phyloP scores from a whole-genome alignment of 1,284 basidiomycete genomes.

The Marasmius sp. region DNA sequence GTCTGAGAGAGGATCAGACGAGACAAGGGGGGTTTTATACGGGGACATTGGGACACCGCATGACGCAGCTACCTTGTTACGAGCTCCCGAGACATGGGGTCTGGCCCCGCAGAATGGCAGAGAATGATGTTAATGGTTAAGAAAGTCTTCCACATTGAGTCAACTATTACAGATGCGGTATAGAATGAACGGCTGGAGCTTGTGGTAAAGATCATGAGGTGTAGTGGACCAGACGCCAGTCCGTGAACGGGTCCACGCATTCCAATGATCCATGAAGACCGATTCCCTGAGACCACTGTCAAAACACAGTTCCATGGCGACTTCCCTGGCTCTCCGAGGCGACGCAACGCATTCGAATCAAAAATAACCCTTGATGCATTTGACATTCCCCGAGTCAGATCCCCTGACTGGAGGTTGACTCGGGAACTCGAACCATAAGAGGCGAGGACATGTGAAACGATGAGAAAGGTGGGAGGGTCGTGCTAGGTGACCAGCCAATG shows the following conservation, averaged over 20 bases:
- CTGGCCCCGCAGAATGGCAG: neutral
- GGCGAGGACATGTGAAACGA: neutral
- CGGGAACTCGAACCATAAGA: neutral
- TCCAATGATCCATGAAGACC: neutral
- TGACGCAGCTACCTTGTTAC: neutral
- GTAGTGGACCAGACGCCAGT: too few relatives aligned
- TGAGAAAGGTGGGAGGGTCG: neutral
- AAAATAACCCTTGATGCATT: neutral
- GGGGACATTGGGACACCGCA: neutral
- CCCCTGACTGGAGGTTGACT: neutral
- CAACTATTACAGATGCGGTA: too few relatives aligned
- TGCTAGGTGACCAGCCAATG: neutral
- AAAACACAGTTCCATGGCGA: too few relatives aligned
- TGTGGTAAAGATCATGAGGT: too few relatives aligned
- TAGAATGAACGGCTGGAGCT: too few relatives aligned
- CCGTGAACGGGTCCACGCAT: too few relatives aligned
- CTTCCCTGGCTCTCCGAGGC: neutral
- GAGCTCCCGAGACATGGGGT: neutral
- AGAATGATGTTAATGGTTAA: neutral
- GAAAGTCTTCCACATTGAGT: too few relatives aligned
- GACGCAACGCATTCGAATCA: neutral
- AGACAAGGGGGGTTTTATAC: neutral
- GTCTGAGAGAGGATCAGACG: neutral
- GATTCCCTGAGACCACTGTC: neutral
- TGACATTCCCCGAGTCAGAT: constrained; percentile 4